Evolutionary conservation across 2,329 filamentous ascomycete species (phyloP), one percentile per base, ranked within the genome.

Genomic region (Pseudocercospora musae): DNA sequence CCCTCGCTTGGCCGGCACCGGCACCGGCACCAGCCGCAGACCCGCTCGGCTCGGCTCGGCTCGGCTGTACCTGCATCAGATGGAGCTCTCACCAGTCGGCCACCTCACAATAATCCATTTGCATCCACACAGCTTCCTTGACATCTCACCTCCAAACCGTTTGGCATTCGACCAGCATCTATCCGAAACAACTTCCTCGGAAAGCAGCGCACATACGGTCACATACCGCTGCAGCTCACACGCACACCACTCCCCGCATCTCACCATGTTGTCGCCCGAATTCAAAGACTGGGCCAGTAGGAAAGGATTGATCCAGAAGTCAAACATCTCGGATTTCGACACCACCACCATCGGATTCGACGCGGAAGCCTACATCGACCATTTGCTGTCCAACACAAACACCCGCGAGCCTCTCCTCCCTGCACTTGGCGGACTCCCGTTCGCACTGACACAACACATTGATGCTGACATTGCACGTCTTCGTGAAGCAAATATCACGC

Each of bases 331-430:
- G n/a, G 49, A 68, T n/a, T 66, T 74, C 21, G 73, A 77, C 58
- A 65, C 79, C 23, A 65, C 72, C 1, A 57, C 49, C 2, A 63
- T 79, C 18, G 76, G 70, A n/a, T 68, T 65, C 15, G 72, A 76
- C 52, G 95, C 94, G 60, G 89, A 90, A 58, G 90, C 96, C 77
- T 98, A 95, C 76, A 85, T 99, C 67, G 85, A 89, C 75, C 87
- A 88, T 63, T 85, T 96, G 68, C 86, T 96, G 71, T 86, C 89
- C 73, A 85, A 84, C 60, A 77, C 84, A 48, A 85, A 87, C 27
- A 88, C 86, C 50, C 89, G 91, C 73, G 95, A 99, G 77, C 93
- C 94, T 46, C 87, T 99, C 33, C 85, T 98, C 33, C 87, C 92
- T 59, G 95, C 95, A 21, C 85, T 98, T 53, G 95, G 94, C 55